Evolutionary conservation across 2,329 filamentous ascomycete species (phyloP).

Genomic region (Penicillium sclerotigenum): DNA sequence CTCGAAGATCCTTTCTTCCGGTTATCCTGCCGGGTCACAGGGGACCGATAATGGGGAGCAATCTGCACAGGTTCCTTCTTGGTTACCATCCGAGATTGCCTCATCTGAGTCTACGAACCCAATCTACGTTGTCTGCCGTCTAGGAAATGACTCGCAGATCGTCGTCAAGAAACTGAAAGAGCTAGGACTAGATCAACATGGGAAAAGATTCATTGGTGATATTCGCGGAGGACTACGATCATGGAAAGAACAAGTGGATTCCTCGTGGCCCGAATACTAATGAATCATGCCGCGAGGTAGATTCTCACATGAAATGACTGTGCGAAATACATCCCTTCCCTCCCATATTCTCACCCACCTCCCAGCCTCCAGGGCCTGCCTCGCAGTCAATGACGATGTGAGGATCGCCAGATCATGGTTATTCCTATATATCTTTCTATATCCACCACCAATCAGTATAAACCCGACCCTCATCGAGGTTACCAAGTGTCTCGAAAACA

Average conservation of each 20-base stretch:
- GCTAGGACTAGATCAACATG: constrained; percentile 34
- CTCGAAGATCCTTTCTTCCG: constrained; percentile 38
- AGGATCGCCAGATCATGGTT: too few species aligned
- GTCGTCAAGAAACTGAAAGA: constrained; percentile 44
- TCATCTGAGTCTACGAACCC: constrained; percentile 26
- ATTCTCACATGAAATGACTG: background rate
- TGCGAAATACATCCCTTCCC: background rate
- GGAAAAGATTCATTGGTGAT: constrained; percentile 38
- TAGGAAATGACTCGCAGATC: constrained; percentile 50
- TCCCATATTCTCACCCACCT: background rate
- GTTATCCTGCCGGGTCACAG: background rate
- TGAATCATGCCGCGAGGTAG: background rate
- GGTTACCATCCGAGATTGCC: constrained; percentile 29
- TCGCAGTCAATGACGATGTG: background rate
- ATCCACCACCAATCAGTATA: constrained; percentile 51
- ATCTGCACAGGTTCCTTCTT: constrained; percentile 20
- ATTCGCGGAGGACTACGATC: constrained; percentile 43
- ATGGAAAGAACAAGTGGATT: constrained; percentile 44
- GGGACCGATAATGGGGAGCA: background rate
- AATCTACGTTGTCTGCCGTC: constrained; percentile 47
- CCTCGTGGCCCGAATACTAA: constrained; percentile 42
- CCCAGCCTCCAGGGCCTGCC: background rate
- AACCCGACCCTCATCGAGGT: constrained; percentile 48
- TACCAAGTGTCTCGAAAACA: constrained; percentile 49
- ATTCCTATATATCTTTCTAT: constrained; percentile 17